Percentiles rank a stretch among this genome's conserved stretches.
These are phyloP conservation scores for Pseudocercospora macadamiae DNA, from an alignment of 2,329 filamentous ascomycete genomes.

Conservation along the genomic window DNA sequence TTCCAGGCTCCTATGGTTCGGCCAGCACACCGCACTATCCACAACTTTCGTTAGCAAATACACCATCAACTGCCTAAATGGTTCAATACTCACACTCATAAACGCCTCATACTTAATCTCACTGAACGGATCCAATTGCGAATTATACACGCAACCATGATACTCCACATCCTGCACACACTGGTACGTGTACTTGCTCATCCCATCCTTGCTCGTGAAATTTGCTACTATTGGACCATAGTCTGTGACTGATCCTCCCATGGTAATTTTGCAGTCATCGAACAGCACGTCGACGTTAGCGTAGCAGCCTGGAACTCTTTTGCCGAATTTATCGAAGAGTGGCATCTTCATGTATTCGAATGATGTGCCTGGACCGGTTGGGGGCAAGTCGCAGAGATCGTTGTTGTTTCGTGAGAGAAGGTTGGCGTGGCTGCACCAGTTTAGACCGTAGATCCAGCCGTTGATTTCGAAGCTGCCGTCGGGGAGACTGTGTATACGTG, in stretches of 20 bases:
- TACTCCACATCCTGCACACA: conserved; percentile 16
- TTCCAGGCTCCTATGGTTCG: too few species aligned
- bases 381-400: conserved; percentile 14
- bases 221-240: conserved; percentile 3
- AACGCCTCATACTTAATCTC: conserved; percentile 16
- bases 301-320: conserved; percentile 9
- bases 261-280: conserved; percentile 3
- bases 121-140: neutral
- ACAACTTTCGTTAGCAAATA: neutral
- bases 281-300: conserved; percentile 17
- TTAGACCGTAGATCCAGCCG: conserved; percentile 18
- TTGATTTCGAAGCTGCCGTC: conserved; percentile 14
- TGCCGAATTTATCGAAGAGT: conserved; percentile 13
- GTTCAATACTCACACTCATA: conserved; percentile 6
- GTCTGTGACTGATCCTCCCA: neutral
- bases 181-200: conserved; percentile 6
- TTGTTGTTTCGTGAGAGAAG: conserved; percentile 3
- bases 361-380: neutral
- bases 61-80: neutral
- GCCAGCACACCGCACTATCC: conserved; percentile 12
- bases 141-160: conserved; percentile 14
- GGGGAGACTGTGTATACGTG: conserved; percentile 13
- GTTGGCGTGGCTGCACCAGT: conserved; percentile 20
- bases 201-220: conserved; percentile 3
- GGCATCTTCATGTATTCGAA: conserved; percentile 19